Base-by-base conservation (phyloP, 352 stramenopile species). In the Hyaloperonospora brassicae region DNA sequence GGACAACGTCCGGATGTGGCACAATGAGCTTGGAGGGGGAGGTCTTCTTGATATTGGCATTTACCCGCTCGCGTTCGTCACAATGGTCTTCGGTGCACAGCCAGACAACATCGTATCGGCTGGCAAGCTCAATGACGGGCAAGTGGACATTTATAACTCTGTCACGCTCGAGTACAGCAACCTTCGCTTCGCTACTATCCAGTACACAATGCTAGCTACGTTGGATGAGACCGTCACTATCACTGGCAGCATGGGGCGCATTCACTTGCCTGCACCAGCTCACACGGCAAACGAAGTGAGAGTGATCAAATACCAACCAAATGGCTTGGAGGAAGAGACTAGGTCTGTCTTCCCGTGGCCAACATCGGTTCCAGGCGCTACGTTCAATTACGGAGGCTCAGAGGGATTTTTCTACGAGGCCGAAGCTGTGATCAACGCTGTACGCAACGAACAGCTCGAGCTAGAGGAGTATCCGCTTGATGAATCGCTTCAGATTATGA, bases 361-460 rank as follows among this genome's bases (percentile, higher is more conserved):
- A 0, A 50, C 61, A 5, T 56, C 67, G 1, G 66, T 35, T 38
- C n/a, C 34, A 2, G 47, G 49, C 12, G 48, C 35, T 10, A 50
- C 23, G 0, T 62, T 62, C 38, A 62, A 57, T 17, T 57, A 62
- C 12, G 17, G n/a, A 11, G 55, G 55, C 48, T 62, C 48, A 24
- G 47, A 62, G 30, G 82, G 85, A 10, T 91, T 96, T 47, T 56
- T 70, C n/a, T 93, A 91, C 57, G 85, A 96, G 54, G 82, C 72
- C 0, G 70, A 83, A 40, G 76, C 80, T 0, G 79, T 93, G 5
- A 75, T 68, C 0, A 57, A 76, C 5, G 75, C 79, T 10, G 80
- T 96, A 30, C 62, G 72, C 57, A 62, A 51, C 34, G 64, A 77
- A 27, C 48, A 79, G 30, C 60, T 42, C 12, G 68, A 87, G 47